Base-by-base conservation (phyloP, 2,329 filamentous ascomycete genomes). In the Xylaria arbuscula region DNA sequence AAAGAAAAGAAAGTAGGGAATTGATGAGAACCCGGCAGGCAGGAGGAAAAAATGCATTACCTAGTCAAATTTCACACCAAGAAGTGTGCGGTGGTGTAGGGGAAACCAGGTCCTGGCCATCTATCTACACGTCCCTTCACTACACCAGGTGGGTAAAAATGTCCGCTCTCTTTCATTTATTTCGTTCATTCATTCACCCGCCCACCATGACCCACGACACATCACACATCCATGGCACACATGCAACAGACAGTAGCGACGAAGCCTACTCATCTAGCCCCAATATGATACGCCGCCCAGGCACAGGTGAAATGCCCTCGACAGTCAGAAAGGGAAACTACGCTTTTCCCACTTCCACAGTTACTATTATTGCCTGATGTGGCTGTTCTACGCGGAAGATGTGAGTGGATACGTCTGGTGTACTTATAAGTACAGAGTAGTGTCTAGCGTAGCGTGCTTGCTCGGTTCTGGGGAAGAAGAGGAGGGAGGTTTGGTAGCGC, bases 371-470 rank as follows among this genome's bases (percentile, higher is more conserved):
- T 75, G 67, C 74, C 71, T 22, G 57, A 72, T 75, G 69, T 42
- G 73, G 74, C 69, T 75, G 68, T 72, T 75, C 19, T 71, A 76
- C 66, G 74, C 74, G 74, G 72, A 48, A 32, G 15, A 62, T 63
- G 53, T 67, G 58, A 11, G 59, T 32, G 58, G 56, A 62, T 45
- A 40, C 32, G 13, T 24, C 38, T 15, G 32, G 10, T 38, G 3
- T 24, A 22, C n/a, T 36, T 36, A 36, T 5, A 36, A n/a, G n/a
- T n/a, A n/a, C n/a, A n/a, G n/a, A n/a, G n/a, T n/a, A n/a, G n/a
- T n/a, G n/a, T n/a, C n/a, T 36, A 36, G 38, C 3, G 38, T n/a
- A 1, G 55, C 6, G 38, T 10, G 38, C 45, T 22, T n/a, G 9
- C 19, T 28, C 19, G 17, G 40, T 42, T 58, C 55, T 58, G 40